Percentiles rank a stretch among this genome's conserved stretches.
These are phyloP conservation scores for Sporothrix globosa DNA, from an alignment of 2,329 filamentous ascomycete genomes.

Conservation along the genomic window DNA sequence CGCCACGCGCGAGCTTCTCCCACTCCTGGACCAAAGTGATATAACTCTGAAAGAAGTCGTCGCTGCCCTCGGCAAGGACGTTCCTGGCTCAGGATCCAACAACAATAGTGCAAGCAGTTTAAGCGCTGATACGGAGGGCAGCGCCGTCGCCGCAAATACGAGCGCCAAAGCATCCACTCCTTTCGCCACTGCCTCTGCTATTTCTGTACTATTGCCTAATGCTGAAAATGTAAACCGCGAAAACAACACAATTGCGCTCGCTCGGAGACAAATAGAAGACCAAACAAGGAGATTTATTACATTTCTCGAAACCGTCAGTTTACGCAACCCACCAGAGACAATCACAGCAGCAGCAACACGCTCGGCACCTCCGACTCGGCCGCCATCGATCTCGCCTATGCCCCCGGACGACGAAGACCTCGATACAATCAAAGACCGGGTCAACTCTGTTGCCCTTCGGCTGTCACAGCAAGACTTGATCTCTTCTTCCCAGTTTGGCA, in stretches of 20 bases:
- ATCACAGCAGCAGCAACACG: not conserved
- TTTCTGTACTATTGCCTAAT: not conserved
- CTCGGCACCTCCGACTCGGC: constrained; percentile 31
- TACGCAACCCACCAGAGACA: constrained; percentile 48
- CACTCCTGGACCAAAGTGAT: constrained; percentile 60
- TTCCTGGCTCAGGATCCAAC: constrained; percentile 33
- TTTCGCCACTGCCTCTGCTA: not conserved
- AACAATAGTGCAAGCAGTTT: constrained; percentile 27
- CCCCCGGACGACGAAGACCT: constrained; percentile 49
- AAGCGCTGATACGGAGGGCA: not conserved
- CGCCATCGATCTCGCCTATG: constrained; percentile 32
- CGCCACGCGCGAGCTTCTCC: constrained; percentile 55
- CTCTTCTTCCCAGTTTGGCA: constrained; percentile 19
- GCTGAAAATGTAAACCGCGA: constrained; percentile 43
- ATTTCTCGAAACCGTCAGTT: constrained; percentile 43
- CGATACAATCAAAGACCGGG: constrained; percentile 62
- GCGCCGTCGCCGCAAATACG: constrained; percentile 16
- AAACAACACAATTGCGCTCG: constrained; percentile 48
- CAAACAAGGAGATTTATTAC: constrained; percentile 58
- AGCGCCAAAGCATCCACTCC: constrained; percentile 33
- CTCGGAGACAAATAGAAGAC: constrained; percentile 53
- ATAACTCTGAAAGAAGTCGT: constrained; percentile 60
- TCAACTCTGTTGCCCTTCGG: constrained; percentile 59
- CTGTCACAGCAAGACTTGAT: constrained; percentile 50
- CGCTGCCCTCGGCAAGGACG: constrained; percentile 54